phyloP scores from a whole-genome alignment of 768 basidiomycete genomes.

The Kwoniella europaea region DNA sequence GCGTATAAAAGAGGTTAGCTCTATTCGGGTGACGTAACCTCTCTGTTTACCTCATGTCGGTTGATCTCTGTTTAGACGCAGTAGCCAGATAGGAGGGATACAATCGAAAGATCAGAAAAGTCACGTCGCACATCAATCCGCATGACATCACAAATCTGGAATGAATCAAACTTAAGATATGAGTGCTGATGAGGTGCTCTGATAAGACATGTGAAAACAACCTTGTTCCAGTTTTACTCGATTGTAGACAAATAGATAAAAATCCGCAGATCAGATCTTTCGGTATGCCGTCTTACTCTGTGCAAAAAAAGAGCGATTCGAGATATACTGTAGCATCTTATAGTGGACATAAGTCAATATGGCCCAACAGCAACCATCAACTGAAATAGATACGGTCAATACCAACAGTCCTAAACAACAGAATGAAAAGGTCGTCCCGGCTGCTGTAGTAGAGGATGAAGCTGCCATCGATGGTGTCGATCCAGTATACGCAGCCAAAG shows the following conservation, averaged over 20 bases:
- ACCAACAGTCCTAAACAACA: background rate
- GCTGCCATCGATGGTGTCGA: conserved; percentile 44
- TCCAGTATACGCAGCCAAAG: conserved; percentile 47
- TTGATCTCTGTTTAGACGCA: background rate
- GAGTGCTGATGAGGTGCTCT: conserved; percentile 11
- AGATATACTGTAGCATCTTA: background rate
- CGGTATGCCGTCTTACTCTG: background rate
- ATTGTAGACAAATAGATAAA: too few species aligned
- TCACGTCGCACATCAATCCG: background rate
- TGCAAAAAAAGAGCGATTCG: background rate
- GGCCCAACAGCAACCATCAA: background rate
- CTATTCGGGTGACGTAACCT: background rate
- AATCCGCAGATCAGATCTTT: background rate
- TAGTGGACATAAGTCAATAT: background rate
- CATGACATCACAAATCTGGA: background rate
- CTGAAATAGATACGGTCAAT: background rate
- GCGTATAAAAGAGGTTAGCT: background rate
- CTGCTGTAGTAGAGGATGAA: conserved; percentile 24
- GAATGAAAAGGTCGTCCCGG: conserved; percentile 5
- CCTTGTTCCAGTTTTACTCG: too few species aligned
- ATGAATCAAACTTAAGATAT: conserved; percentile 6
- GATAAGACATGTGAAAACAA: background rate
- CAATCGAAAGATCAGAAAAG: background rate
- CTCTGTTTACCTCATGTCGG: background rate
- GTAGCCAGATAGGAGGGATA: background rate